Conservation (phyloP, 2,329 filamentous ascomycete genomes). For the Apiospora malaysiana region DNA sequence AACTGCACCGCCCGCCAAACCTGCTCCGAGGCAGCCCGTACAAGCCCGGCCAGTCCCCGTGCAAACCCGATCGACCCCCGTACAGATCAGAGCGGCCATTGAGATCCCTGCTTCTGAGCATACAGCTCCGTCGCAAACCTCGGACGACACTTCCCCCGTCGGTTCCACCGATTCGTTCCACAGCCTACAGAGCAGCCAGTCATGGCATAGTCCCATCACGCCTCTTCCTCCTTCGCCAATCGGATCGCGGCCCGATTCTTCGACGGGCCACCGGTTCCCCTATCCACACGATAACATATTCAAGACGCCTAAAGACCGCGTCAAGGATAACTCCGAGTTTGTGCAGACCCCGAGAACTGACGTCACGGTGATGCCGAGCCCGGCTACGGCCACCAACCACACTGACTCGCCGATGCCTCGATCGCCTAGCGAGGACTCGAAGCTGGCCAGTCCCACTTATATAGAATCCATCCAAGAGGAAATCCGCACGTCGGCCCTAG, state of each 20-base stretch:
- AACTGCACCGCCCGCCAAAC: slow-evolving; percentile 47
- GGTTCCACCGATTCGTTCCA: slow-evolving; percentile 60
- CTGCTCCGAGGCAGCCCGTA: slow-evolving; percentile 23
- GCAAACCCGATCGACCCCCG: neutral
- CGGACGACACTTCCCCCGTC: slow-evolving; percentile 49
- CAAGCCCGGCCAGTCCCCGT: neutral
- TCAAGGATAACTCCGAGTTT: slow-evolving; percentile 41
- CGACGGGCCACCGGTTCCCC: slow-evolving; percentile 38
- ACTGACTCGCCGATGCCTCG: slow-evolving; percentile 31
- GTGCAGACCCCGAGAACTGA: slow-evolving; percentile 42
- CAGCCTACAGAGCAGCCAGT: slow-evolving; percentile 48
- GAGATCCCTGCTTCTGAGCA: neutral
- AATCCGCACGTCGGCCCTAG: slow-evolving; percentile 36
- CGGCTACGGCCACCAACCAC: slow-evolving; percentile 37
- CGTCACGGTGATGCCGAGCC: slow-evolving; percentile 37
- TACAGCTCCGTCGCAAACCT: slow-evolving; percentile 32
- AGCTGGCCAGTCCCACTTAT: slow-evolving; percentile 21
- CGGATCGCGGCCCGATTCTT: slow-evolving; percentile 43
- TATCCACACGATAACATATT: slow-evolving; percentile 48
- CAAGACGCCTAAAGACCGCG: slow-evolving; percentile 38
- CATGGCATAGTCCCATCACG: slow-evolving; percentile 54
- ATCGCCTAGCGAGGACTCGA: slow-evolving; percentile 23
- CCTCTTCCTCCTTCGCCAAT: slow-evolving; percentile 53
- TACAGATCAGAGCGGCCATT: neutral
- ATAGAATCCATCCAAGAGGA: slow-evolving; percentile 17